Base-by-base conservation (phyloP, 495 filamentous ascomycete genomes). In the Hypoxylon cercidicola region DNA sequence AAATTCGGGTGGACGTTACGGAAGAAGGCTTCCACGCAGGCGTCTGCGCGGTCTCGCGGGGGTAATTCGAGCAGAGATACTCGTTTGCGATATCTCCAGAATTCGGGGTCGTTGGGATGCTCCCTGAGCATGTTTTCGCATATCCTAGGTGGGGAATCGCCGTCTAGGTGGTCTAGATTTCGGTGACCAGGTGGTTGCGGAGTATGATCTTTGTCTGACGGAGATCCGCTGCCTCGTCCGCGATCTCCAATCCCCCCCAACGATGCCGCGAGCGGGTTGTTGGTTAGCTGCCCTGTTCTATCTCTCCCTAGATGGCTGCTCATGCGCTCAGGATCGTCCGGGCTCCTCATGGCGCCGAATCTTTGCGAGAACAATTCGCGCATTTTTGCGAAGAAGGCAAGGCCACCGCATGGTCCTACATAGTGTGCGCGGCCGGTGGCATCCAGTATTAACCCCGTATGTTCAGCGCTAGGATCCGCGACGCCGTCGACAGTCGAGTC, bases 1-100 rank as follows among this genome's bases (percentile, higher is more conserved):
- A 79, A 80, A 48, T 80, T 75, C 3, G 75, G 73, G 61, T 83
- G 79, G 15, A 81, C 76, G 44, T 73, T 46, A 0, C 75, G 64
- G 52, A 83, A 81, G 65, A 74, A 83, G 18, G 76, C 74, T 0
- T 69, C 40, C 2, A 83, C 62, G 21, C 80, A 74, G 3, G 70
- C 60, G 47, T 81, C 79, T 13, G 75, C 63, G 25, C 62, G 68
- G 5, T 75, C 62, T 13, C 64, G 64, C 23, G 60, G 11, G 10
- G 75, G 75, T 3, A 78, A 28, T 12, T 68, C 58, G 8, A 74
- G 51, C 18, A 52, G 47, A 3, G 72, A 63, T 0, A 73, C 62
- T 9, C 60, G 49, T 35, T 60, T 55, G 30, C 65, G 65, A 30
- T 63, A 68, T 15, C 65, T 59, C 65, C 65, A 68, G 23, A 68